Base-by-base conservation (phyloP, 1,139 yeast genomes). In the Diutina rugosa region DNA sequence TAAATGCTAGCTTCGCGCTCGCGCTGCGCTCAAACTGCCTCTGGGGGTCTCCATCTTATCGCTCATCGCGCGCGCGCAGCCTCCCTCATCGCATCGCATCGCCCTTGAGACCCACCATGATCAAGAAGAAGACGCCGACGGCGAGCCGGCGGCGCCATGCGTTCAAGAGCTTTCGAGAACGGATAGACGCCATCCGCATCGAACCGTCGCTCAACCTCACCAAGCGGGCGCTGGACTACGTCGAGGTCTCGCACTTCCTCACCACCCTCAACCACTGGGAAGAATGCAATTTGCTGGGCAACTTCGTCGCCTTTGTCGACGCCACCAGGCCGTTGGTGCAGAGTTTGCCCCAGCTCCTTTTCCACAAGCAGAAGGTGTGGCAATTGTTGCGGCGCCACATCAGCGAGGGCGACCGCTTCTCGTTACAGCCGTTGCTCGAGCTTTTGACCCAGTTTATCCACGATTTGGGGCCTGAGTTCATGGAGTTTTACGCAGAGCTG, bases 381-480 rank as follows among this genome's bases (percentile, higher is more conserved):
- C 76, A 77, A 1, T 65, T 78, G 4, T 72, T 93, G 48, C 71
- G 73, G 49, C 63, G 65, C 9, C 80, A 82, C 59, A 79, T 87
- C 38, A 64, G 69, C 30, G 69, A 71, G 51, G 81, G 82, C 61
- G 96, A 91, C 66, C 76, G 78, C 38, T 73, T 85, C 58, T 84
- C 97, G 0, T 71, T 88, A 55, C 95, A 91, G 67, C 93, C 98
- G 5, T 68, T 90, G 49, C 69, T 90, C 53, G 99, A 93, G 65
- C 72, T 90, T 55, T 68, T 90, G 51, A 80, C 96, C 0, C 96
- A 90, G 66, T 87, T 95, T 63, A 85, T 91, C 53, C 97, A 90
- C 64, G 99, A 93, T 72, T 73, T 93, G 61, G 98, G 98, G 6
- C 86, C 93, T 1, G 99, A 93, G 63, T 93, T 90, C 65, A 78